Evolutionary conservation across 768 basidiomycete species (phyloP).

Genomic region (Inosperma sp.): DNA sequence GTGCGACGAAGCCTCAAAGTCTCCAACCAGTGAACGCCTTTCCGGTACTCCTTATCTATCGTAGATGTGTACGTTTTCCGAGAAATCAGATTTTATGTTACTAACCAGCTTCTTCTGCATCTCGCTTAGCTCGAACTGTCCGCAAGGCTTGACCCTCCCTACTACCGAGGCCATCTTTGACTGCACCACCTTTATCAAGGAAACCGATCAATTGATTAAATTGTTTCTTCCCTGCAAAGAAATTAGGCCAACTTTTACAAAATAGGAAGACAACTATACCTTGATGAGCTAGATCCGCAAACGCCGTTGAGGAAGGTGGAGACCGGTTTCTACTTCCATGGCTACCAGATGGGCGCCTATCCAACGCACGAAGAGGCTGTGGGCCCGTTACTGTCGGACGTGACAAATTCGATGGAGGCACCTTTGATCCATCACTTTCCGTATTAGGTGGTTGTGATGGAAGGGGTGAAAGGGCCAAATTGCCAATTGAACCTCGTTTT

Average conservation of each 20-base stretch:
- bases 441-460: constrained; percentile 27
- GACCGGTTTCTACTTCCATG: constrained; percentile 59
- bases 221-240: constrained; percentile 67
- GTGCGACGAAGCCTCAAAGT: constrained; percentile 76
- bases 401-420: constrained; percentile 42
- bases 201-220: constrained; percentile 83
- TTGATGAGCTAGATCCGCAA: constrained; percentile 86
- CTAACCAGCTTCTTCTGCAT: constrained; percentile 86
- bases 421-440: constrained; percentile 34
- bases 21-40: constrained; percentile 89
- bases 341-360: constrained; percentile 65
- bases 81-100: background rate
- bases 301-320: constrained; percentile 74
- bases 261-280: constrained; percentile 35
- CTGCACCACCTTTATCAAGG: constrained; percentile 68
- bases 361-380: constrained; percentile 70
- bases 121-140: constrained; percentile 78
- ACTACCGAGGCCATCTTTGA: constrained; percentile 55
- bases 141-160: constrained; percentile 66
- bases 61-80: background rate
- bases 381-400: constrained; percentile 62
- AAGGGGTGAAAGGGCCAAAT: constrained; percentile 29
- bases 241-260: background rate
- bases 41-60: constrained; percentile 84
- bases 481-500: constrained; percentile 40